A percentile compares a stretch with the other conserved stretches of the same genome.
These are phyloP conservation scores for Protomyces macrosporus DNA, from an alignment of 1,139 yeast species.

Conservation along the genomic window DNA sequence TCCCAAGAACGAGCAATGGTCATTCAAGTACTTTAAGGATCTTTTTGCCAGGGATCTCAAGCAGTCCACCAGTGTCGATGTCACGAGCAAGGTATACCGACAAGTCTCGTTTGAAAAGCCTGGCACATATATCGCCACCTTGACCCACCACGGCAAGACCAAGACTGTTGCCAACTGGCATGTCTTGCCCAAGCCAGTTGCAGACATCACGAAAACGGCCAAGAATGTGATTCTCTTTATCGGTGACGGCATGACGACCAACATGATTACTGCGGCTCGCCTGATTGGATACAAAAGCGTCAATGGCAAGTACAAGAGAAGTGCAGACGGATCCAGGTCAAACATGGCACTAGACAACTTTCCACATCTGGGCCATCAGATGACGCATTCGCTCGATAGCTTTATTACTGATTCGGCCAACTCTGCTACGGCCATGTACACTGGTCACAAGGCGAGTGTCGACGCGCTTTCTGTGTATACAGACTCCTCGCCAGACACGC, in stretches of 20 bases:
- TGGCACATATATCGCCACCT: background rate
- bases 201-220: background rate
- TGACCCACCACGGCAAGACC: slow-evolving; percentile 2
- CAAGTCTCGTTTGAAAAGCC: slow-evolving; percentile 4
- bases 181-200: background rate
- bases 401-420: slow-evolving; percentile 12
- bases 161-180: slow-evolving; percentile 7
- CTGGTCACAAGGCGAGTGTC: slow-evolving; percentile 10
- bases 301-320: background rate
- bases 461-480: slow-evolving; percentile 1
- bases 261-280: slow-evolving; percentile 12
- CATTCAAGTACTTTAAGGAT: slow-evolving; percentile 4
- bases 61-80: background rate
- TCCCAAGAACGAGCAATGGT: slow-evolving; percentile 1
- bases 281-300: slow-evolving; percentile 3
- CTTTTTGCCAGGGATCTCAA: background rate
- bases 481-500: background rate
- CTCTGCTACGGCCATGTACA: slow-evolving; percentile 9
- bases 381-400: slow-evolving; percentile 1
- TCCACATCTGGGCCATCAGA: background rate
- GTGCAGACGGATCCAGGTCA: background rate
- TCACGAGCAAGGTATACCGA: background rate
- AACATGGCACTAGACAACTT: slow-evolving; percentile 7
- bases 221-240: slow-evolving; percentile 9
- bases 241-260: slow-evolving; percentile 16